Percentiles rank a stretch among this genome's conserved stretches.
phyloP scores from a whole-genome alignment of 73 alveolate genomes.

The Paramecium sonneborni region DNA sequence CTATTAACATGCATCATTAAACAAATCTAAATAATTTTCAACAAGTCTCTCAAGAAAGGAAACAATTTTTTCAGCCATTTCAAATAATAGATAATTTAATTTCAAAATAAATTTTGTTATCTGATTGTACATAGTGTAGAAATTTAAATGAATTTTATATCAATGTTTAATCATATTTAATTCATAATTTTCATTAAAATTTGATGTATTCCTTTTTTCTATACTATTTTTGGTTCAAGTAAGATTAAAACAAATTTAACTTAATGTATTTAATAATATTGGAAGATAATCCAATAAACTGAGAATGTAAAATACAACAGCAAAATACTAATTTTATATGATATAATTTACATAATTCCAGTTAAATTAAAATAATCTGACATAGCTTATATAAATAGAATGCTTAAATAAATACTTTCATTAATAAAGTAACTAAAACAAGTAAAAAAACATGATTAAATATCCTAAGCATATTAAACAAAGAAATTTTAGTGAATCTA shows the following conservation, averaged over 20 bases:
- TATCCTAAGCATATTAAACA: neutral
- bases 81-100: neutral
- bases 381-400: neutral
- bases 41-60: neutral
- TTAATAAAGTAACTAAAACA: neutral
- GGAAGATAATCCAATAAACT: neutral
- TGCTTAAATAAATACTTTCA: neutral
- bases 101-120: constrained; percentile 67
- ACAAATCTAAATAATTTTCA: neutral
- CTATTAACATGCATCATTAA: neutral
- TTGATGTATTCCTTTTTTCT: neutral
- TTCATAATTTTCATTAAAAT: neutral
- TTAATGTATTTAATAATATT: neutral
- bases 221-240: neutral
- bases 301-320: neutral
- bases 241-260: neutral
- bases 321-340: neutral
- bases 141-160: neutral
- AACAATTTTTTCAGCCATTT: neutral
- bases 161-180: neutral
- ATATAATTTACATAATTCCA: neutral
- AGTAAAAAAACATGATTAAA: neutral
- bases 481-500: neutral
- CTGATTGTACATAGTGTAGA: constrained; percentile 49
- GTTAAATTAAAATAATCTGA: neutral